phyloP scores from a whole-genome alignment of 169 alveolate species.

The Plasmodium vivax region DNA sequence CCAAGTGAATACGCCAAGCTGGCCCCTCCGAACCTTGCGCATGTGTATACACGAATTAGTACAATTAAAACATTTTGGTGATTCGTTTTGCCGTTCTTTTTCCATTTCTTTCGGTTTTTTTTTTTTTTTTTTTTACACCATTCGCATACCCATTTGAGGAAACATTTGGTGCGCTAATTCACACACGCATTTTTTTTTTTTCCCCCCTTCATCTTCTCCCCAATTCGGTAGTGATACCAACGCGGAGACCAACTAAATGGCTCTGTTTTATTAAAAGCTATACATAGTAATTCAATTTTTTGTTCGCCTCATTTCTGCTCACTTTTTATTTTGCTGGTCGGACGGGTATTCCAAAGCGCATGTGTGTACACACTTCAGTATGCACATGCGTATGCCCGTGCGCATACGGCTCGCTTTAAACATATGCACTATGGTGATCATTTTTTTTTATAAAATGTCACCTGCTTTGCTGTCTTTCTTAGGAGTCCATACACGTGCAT shows the following conservation, averaged over 20 bases:
- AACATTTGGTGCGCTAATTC: slow-evolving; percentile 54
- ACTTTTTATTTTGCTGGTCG: neutral
- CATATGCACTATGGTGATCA: neutral
- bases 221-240: neutral
- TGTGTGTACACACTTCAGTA: neutral
- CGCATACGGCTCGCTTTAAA: neutral
- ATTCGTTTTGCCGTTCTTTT: neutral
- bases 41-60: neutral
- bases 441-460: neutral
- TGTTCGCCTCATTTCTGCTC: neutral
- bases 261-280: neutral
- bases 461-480: neutral
- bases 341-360: neutral
- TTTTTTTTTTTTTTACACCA: slow-evolving; percentile 1
- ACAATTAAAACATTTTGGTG: neutral
- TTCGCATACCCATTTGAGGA: neutral
- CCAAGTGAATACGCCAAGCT: neutral
- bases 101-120: neutral
- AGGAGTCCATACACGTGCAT: neutral
- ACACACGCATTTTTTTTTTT: slow-evolving; percentile 47
- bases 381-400: neutral
- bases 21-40: neutral
- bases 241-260: neutral
- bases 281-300: neutral
- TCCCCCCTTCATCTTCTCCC: neutral